phyloP scores from a whole-genome alignment of 2,329 filamentous ascomycete species.

The Botrytis byssoidea region DNA sequence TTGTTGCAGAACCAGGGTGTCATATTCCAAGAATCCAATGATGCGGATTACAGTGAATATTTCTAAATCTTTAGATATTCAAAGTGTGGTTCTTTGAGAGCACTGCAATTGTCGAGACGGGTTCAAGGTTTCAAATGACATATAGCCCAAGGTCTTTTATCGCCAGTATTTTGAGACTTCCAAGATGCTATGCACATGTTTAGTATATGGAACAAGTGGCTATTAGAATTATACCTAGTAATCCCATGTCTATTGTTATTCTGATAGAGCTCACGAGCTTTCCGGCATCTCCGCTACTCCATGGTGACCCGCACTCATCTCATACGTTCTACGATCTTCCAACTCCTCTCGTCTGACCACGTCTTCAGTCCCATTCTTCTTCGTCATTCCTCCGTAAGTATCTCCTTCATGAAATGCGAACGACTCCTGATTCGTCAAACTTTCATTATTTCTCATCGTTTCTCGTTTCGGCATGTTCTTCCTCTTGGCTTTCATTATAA shows the following conservation, averaged over 20 bases:
- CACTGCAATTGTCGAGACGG: not conserved
- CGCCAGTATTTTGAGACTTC: not conserved
- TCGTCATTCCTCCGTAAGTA: not conserved
- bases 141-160: not conserved
- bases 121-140: not conserved
- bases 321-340: not conserved
- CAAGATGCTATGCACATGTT: not conserved
- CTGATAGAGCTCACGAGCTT: not conserved
- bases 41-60: not conserved
- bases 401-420: not conserved
- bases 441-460: not conserved
- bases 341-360: not conserved
- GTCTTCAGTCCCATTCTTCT: not conserved
- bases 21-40: not conserved
- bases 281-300: not conserved
- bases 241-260: not conserved
- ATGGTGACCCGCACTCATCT: slow-evolving; percentile 7
- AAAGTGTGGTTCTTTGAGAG: not conserved
- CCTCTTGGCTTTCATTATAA: not conserved
- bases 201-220: not conserved
- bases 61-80: not conserved
- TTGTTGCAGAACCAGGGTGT: not conserved
- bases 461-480: not conserved
- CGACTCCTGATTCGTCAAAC: not conserved
- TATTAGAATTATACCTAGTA: not conserved